Conservation (phyloP, 345 rosid species). For the Eucalyptus leucophloia region DNA sequence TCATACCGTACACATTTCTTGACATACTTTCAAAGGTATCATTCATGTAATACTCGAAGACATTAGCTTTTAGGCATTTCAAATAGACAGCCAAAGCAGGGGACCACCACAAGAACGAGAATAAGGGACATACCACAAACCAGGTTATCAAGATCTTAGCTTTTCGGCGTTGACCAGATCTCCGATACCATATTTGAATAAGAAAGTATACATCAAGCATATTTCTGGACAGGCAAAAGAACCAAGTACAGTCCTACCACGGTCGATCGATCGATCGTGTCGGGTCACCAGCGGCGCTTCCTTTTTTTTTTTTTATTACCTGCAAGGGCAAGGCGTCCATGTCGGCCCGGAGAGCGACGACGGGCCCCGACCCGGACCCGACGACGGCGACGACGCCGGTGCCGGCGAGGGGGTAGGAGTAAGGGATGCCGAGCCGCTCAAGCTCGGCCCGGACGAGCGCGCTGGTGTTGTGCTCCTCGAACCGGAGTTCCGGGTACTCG, state of each 20-base stretch:
- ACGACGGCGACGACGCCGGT: constrained; percentile 67
- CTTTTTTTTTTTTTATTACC: background rate
- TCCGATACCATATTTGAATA: background rate
- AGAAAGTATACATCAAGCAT: background rate
- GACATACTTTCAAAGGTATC: background rate
- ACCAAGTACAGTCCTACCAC: background rate
- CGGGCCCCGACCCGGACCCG: constrained; percentile 61
- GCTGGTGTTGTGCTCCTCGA: constrained; percentile 62
- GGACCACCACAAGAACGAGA: background rate
- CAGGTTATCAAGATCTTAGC: background rate
- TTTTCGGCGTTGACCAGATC: background rate
- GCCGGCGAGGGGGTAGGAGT: constrained; percentile 50
- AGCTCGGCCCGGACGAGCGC: constrained; percentile 62
- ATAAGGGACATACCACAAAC: background rate
- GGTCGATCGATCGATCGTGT: background rate
- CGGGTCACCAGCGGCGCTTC: background rate
- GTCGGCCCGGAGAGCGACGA: constrained; percentile 82
- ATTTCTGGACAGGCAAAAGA: background rate
- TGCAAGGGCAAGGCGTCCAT: constrained; percentile 78
- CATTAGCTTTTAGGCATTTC: background rate
- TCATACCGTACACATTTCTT: background rate
- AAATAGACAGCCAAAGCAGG: background rate
- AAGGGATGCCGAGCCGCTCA: constrained; percentile 38
- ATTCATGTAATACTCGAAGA: background rate
- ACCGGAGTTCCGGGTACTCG: constrained; percentile 71